Conservation (phyloP, 805 yeast genomes). For the Yamadazyma akitaensis region DNA sequence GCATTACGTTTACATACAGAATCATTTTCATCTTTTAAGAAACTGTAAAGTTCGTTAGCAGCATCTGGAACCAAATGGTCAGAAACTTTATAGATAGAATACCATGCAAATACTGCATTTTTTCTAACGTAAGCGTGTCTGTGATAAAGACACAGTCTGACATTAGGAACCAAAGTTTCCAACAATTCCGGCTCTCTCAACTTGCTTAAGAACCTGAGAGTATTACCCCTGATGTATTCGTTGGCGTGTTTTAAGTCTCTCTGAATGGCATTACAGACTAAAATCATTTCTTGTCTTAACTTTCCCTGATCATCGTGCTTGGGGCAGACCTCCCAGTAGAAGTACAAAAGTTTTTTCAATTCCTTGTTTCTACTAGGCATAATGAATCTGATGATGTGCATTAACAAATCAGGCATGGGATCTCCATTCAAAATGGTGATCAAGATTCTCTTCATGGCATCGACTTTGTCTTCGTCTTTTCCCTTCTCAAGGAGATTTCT, state of each 20-base stretch:
- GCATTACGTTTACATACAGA: constrained; percentile 95
- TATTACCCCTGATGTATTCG: constrained; percentile 94
- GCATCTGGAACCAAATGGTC: constrained; percentile 94
- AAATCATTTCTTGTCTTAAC: constrained; percentile 96
- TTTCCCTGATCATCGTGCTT: constrained; percentile 85
- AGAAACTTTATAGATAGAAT: constrained; percentile 75
- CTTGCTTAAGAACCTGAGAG: constrained; percentile 86
- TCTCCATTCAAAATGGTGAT: constrained; percentile 89
- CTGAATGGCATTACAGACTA: constrained; percentile 96
- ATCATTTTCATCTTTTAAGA: constrained; percentile 80
- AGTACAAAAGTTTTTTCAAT: constrained; percentile 86
- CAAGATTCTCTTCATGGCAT: constrained; percentile 84
- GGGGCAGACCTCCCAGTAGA: constrained; percentile 98
- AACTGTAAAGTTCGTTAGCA: constrained; percentile 72
- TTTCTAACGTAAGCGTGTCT: constrained; percentile 98
- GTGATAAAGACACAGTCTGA: constrained; percentile 86
- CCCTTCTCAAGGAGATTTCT: constrained; percentile 81
- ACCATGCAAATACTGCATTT: constrained; percentile 90
- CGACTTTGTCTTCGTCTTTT: constrained; percentile 80
- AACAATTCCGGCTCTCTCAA: constrained; percentile 88
- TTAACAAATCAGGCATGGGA: constrained; percentile 84
- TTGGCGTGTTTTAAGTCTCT: constrained; percentile 97
- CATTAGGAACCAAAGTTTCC: constrained; percentile 93
- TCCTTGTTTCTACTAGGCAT: constrained; percentile 94
- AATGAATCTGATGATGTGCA: constrained; percentile 95